Conservation (phyloP, 2,329 filamentous ascomycete species). For the Colletotrichum theobromicola region DNA sequence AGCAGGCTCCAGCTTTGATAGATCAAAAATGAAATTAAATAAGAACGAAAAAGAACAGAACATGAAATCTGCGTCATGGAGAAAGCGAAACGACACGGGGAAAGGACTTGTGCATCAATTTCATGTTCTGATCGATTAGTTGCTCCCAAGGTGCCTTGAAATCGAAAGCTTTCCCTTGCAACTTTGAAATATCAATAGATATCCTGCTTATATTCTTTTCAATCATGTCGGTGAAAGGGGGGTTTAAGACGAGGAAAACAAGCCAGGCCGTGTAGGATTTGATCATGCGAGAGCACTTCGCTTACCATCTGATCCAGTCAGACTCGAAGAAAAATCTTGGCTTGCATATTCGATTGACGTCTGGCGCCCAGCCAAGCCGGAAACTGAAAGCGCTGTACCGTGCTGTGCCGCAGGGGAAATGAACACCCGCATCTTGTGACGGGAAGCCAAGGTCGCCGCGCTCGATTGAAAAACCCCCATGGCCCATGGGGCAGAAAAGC, state of each 20-base stretch:
- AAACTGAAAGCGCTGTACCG: not conserved
- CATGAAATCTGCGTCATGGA: not conserved
- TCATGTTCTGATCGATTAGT: not conserved
- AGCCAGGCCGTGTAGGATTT: not conserved
- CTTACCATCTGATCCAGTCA: not conserved
- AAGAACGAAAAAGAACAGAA: not conserved
- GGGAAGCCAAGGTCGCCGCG: not conserved
- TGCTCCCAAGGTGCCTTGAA: not conserved
- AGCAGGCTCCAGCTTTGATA: not conserved
- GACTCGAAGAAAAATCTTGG: not conserved
- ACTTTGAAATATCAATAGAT: not conserved
- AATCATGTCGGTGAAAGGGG: not conserved
- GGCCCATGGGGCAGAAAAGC: not conserved
- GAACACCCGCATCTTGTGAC: not conserved
- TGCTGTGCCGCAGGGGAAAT: not conserved
- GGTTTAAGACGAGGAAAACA: not conserved
- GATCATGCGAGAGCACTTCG: not conserved
- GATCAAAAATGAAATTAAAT: not conserved
- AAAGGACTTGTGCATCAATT: not conserved
- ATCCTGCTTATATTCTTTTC: not conserved
- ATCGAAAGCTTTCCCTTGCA: not conserved
- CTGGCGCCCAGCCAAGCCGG: not conserved
- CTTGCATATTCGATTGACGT: not conserved
- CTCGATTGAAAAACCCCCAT: not conserved
- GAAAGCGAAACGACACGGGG: not conserved